These are phyloP conservation scores for Euphorbia lathyris DNA, from an alignment of 345 rosid genomes.

Conservation along the genomic window DNA sequence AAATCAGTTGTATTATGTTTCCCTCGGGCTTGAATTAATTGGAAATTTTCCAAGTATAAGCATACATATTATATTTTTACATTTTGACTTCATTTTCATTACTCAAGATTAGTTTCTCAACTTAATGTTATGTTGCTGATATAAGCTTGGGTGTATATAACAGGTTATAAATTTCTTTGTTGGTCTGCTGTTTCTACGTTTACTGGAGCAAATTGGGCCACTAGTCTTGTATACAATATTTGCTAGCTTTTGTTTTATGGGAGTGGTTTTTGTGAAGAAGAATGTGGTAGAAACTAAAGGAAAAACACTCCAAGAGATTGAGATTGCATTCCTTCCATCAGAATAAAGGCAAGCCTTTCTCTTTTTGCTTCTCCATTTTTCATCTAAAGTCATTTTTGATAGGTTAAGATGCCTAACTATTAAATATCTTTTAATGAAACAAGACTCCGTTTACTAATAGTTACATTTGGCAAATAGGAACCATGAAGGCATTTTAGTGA, in stretches of 20 bases:
- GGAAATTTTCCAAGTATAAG: background rate
- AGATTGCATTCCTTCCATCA: constrained; percentile 62
- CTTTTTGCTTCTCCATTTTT: background rate
- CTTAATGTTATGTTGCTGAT: constrained; percentile 5
- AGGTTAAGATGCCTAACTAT: background rate
- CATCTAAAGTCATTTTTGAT: background rate
- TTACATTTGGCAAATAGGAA: background rate
- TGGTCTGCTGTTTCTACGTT: constrained; percentile 73
- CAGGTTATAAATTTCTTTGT: constrained; percentile 91
- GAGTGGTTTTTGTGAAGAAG: constrained; percentile 65
- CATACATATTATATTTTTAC: background rate
- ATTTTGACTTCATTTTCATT: background rate
- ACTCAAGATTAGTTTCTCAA: background rate
- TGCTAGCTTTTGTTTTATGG: constrained; percentile 65
- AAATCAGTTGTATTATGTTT: background rate
- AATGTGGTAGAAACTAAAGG: constrained; percentile 87
- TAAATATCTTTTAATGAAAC: background rate
- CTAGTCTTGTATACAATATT: constrained; percentile 59
- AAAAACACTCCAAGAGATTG: constrained; percentile 90
- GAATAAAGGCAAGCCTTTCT: constrained; percentile 31
- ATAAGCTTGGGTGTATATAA: constrained; percentile 14
- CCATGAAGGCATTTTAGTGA: background rate
- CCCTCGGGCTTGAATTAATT: background rate
- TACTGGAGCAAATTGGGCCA: constrained; percentile 81
- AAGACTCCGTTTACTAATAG: background rate